Base-by-base conservation (phyloP, 164 flowering plant genomes). In the Cinnamomum chago region DNA sequence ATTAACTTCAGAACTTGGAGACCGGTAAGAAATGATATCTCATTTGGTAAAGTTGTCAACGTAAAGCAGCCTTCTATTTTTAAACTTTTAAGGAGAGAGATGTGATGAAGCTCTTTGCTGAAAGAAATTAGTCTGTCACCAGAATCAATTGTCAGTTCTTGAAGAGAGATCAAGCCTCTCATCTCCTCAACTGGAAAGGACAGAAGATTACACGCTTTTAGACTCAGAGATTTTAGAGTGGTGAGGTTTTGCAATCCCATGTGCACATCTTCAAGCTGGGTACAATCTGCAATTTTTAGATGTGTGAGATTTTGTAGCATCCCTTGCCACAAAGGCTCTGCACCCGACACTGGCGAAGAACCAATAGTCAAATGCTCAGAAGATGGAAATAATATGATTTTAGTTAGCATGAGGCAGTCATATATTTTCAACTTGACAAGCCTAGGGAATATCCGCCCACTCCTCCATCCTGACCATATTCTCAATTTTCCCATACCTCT, bases 51-150 rank as follows among this genome's bases (percentile, higher is more conserved):
- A 35, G 50, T 17, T 0, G 15, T 33, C 25, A n/a, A 65, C 9
- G 2, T 14, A 28, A 0, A 1, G 24, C 66, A 58, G 1, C 30
- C 7, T 3, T 11, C 55, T 11, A 77, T 74, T 55, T 62, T 66
- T 62, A 80, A 40, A 24, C 3, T 20, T 65, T 52, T 30, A 30
- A 77, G 73, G 27, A 14, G 3, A 0, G 62, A 50, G 68, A 72
- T 74, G 50, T 69, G 72, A 27, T 50, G 50, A 17, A 77, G n/a
- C 2, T 68, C 75, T 0, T 55, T 4, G 24, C 77, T 65, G 67
- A 76, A 51, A 62, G 50, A 33, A 9, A 47, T 0, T 3, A 76
- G 77, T 9, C 70, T 18, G 15, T 70, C 51, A 70, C 14, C 1
- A 13, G 12, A 13, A 52, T 13, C 58, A 52, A 52, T 14, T 17